Percentiles rank a stretch among this genome's conserved stretches.
Conservation (phyloP, 345 rosid species). For the Leavenworthia alabamica region DNA sequence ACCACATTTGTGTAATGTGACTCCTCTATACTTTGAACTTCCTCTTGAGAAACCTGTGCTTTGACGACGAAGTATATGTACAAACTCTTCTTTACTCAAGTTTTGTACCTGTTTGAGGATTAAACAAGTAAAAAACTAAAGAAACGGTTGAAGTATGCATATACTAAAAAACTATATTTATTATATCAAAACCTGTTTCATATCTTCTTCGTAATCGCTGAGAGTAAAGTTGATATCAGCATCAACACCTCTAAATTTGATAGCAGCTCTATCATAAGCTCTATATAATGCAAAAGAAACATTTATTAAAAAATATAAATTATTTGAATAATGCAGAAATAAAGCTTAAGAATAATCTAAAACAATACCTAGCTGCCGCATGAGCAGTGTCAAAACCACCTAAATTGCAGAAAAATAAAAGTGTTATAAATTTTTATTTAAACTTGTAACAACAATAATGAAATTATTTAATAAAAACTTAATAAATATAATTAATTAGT, state of each 20-base stretch:
- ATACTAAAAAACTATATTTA: background rate
- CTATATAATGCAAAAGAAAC: too few relatives aligned
- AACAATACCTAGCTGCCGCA: conserved; percentile 99
- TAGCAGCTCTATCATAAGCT: conserved; percentile 97
- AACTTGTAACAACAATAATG: conserved; percentile 3
- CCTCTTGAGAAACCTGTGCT: conserved; percentile 93
- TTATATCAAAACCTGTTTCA: conserved; percentile 51
- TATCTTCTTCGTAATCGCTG: conserved; percentile 78
- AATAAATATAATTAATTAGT: background rate
- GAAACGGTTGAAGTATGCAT: background rate
- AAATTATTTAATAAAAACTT: background rate
- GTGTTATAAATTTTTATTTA: background rate
- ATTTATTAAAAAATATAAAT: too few relatives aligned
- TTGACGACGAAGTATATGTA: conserved; percentile 89
- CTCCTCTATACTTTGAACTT: conserved; percentile 89
- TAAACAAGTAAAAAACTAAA: too few relatives aligned
- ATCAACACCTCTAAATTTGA: conserved; percentile 86
- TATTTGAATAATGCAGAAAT: too few relatives aligned
- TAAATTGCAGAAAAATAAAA: conserved; percentile 24
- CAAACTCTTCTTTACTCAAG: conserved; percentile 80
- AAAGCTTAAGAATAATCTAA: too few relatives aligned
- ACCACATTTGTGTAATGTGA: conserved; percentile 88
- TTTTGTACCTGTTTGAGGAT: conserved; percentile 52
- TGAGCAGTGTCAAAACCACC: conserved; percentile 99
- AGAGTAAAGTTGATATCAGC: conserved; percentile 90